These are phyloP conservation scores for Rhamnella rubrinervis DNA, from an alignment of 331 rosid genomes.

Conservation along the genomic window DNA sequence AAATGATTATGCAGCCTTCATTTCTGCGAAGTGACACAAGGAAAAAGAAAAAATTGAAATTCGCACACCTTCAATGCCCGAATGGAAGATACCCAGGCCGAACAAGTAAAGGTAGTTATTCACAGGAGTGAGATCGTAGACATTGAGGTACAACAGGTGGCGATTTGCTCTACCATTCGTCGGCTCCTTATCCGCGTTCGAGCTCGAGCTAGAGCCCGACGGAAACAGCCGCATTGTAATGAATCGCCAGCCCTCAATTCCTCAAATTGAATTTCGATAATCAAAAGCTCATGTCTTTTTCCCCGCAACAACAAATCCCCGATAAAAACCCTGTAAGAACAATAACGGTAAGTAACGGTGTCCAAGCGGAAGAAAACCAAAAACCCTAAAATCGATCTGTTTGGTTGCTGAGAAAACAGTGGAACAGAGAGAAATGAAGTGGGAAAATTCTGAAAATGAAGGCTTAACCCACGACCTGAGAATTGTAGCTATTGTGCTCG, in stretches of 20 bases:
- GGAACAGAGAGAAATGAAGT: background rate
- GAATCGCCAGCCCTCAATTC: conserved; percentile 25
- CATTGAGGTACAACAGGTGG: conserved; percentile 71
- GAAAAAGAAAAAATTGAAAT: conserved; percentile 2
- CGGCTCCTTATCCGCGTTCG: conserved; percentile 41
- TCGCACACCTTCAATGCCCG: conserved; percentile 85
- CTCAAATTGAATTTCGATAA: conserved; percentile 11
- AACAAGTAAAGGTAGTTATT: conserved; percentile 79
- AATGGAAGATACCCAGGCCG: conserved; percentile 86
- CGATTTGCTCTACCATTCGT: conserved; percentile 24
- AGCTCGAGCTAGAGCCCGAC: conserved; percentile 47
- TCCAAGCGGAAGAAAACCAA: background rate
- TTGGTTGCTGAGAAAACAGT: conserved; percentile 3
- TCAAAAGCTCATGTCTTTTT: conserved; percentile 43
- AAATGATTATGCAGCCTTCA: background rate
- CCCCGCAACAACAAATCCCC: conserved; percentile 5
- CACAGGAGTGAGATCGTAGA: conserved; percentile 85
- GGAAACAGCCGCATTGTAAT: conserved; percentile 75
- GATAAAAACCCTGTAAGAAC: conserved; percentile 17
- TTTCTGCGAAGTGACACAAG: background rate
- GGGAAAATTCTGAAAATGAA: background rate
- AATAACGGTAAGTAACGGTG: background rate
- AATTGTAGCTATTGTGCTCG: background rate
- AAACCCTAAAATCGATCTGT: conserved; percentile 7
- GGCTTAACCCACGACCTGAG: background rate